phyloP scores from a whole-genome alignment of 495 filamentous ascomycete genomes.

The Xylaria nigripes region DNA sequence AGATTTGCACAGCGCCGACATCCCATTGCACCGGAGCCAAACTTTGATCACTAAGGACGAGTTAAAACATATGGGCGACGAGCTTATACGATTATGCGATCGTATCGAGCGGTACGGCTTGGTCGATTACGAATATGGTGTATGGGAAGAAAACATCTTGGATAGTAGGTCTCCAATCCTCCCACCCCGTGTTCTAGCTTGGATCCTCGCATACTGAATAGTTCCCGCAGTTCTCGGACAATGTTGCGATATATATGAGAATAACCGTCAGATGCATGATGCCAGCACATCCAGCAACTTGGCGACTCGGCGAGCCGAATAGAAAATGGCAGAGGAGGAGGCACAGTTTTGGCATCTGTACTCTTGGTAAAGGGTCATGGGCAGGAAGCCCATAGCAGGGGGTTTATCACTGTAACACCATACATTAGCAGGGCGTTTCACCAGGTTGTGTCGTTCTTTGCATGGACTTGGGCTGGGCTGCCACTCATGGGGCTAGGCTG shows the following conservation, averaged over 20 bases:
- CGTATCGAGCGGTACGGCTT: constrained; percentile 78
- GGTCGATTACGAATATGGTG: constrained; percentile 94
- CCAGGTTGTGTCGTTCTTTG: constrained; percentile 7
- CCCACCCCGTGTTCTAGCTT: background rate
- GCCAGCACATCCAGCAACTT: constrained; percentile 14
- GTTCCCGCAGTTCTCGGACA: constrained; percentile 50
- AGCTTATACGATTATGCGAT: constrained; percentile 76
- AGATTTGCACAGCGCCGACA: constrained; percentile 59
- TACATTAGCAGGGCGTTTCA: constrained; percentile 10
- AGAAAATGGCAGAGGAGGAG: background rate
- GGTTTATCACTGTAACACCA: constrained; percentile 4
- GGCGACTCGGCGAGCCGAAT: background rate
- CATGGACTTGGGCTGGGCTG: constrained; percentile 5
- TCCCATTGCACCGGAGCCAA: constrained; percentile 51
- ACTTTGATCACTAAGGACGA: constrained; percentile 58
- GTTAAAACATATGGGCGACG: constrained; percentile 71
- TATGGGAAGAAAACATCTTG: constrained; percentile 91
- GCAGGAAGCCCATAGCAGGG: background rate
- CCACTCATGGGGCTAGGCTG: constrained; percentile 9
- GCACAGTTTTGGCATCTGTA: background rate
- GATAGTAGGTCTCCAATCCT: constrained; percentile 48
- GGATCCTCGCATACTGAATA: constrained; percentile 8
- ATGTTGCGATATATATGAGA: constrained; percentile 54
- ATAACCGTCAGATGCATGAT: constrained; percentile 20
- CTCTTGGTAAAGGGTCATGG: background rate